A percentile compares a stretch with the other conserved stretches of the same genome.
Evolutionary conservation across 1,284 basidiomycete genomes (phyloP).

Genomic region (Mycosarcoma mackinlayi): DNA sequence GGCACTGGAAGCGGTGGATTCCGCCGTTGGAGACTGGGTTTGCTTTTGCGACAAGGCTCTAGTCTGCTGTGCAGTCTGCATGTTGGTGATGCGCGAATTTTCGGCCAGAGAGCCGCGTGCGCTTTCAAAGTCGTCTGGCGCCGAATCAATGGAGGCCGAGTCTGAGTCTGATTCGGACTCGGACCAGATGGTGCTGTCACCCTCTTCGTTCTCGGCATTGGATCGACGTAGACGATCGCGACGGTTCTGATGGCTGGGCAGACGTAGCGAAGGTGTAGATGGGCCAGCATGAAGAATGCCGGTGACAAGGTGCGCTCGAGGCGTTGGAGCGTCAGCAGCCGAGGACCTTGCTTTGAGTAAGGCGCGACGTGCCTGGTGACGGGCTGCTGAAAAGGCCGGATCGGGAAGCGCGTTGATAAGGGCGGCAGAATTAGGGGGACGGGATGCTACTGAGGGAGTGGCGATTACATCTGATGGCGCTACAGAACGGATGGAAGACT

Average conservation of each 20-base stretch:
- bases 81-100: slow-evolving; percentile 40
- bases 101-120: slow-evolving; percentile 40
- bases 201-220: slow-evolving; percentile 30
- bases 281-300: slow-evolving; percentile 29
- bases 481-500: slow-evolving; percentile 1
- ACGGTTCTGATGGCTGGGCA: slow-evolving; percentile 37
- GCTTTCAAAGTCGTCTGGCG: slow-evolving; percentile 43
- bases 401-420: slow-evolving; percentile 16
- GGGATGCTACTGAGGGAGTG: slow-evolving; percentile 16
- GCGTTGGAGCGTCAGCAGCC: slow-evolving; percentile 14
- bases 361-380: slow-evolving; percentile 43
- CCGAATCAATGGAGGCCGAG: slow-evolving; percentile 21
- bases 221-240: slow-evolving; percentile 9
- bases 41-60: slow-evolving; percentile 14
- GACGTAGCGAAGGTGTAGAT: slow-evolving; percentile 38
- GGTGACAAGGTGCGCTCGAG: not conserved
- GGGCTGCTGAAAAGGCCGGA: slow-evolving; percentile 43
- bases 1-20: slow-evolving; percentile 27
- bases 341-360: slow-evolving; percentile 27
- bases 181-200: slow-evolving; percentile 45
- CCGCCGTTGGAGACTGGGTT: slow-evolving; percentile 14
- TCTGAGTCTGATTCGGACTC: slow-evolving; percentile 34
- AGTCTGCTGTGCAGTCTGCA: slow-evolving; percentile 27
- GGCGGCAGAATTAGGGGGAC: slow-evolving; percentile 2
- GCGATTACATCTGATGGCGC: not conserved